Percentiles rank a stretch among this genome's conserved stretches.
phyloP scores from a whole-genome alignment of 1,284 basidiomycete genomes.

The Ustilago nuda region DNA sequence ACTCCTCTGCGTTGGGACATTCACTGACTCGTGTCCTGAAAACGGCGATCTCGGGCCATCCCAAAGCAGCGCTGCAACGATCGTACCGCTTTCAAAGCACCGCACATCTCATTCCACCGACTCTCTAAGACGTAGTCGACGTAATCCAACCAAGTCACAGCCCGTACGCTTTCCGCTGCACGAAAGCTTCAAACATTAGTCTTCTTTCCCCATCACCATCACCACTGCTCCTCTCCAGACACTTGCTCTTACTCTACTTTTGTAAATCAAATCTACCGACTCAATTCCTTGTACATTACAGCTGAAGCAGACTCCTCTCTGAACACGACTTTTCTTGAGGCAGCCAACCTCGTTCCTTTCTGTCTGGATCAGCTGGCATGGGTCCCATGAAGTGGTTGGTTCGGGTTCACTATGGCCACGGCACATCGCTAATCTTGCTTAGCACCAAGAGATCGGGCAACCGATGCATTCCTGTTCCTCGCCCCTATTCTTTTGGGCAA shows the following conservation, averaged over 20 bases:
- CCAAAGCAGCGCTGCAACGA: not conserved
- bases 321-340: not conserved
- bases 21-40: too few relatives aligned
- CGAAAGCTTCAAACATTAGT: too few relatives aligned
- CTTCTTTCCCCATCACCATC: not conserved
- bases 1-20: too few relatives aligned
- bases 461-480: not conserved
- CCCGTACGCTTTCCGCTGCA: too few relatives aligned
- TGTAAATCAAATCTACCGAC: slow-evolving; percentile 30
- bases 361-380: not conserved
- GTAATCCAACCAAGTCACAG: not conserved
- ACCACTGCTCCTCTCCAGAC: too few relatives aligned
- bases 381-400: not conserved
- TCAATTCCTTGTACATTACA: slow-evolving; percentile 17
- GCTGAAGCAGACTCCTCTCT: not conserved
- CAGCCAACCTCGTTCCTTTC: not conserved
- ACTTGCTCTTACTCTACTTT: not conserved
- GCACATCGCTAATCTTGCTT: not conserved
- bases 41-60: not conserved
- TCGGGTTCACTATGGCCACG: too few relatives aligned
- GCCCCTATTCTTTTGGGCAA: not conserved
- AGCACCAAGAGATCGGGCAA: not conserved
- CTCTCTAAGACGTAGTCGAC: not conserved
- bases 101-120: not conserved
- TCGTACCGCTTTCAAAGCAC: not conserved